Percentiles rank a stretch among this genome's conserved stretches.
These are phyloP conservation scores for Stephania cephalantha DNA, from an alignment of 164 flowering plant species.

Conservation along the genomic window DNA sequence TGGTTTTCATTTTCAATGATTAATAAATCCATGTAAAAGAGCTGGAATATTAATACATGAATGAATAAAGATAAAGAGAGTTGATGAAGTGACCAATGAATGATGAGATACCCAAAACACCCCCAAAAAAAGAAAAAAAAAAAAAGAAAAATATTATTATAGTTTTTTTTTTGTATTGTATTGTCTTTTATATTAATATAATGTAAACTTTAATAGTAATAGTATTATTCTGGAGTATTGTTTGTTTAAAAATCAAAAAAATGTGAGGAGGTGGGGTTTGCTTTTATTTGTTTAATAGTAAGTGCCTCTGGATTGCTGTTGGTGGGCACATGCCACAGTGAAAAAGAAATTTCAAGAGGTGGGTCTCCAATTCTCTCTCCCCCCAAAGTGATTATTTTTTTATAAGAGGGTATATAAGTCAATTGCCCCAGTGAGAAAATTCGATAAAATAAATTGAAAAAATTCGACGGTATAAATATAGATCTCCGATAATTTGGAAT, in stretches of 20 bases:
- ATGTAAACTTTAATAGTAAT: too few species aligned
- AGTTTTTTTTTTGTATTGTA: not conserved
- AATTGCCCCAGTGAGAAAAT: too few species aligned
- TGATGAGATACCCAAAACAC: not conserved
- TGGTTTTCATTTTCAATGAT: constrained; percentile 1
- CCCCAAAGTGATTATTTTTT: not conserved
- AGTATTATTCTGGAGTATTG: too few species aligned
- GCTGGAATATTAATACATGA: not conserved
- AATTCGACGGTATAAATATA: too few species aligned
- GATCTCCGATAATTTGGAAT: too few species aligned
- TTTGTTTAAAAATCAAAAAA: not conserved
- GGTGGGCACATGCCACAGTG: constrained; percentile 23
- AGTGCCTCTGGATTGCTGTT: constrained; percentile 23
- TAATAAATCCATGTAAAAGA: not conserved
- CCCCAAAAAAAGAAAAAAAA: not conserved
- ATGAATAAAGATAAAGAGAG: not conserved
- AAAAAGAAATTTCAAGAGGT: not conserved
- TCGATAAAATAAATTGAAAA: too few species aligned
- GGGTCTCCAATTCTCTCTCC: not conserved
- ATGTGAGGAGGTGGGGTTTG: constrained; percentile 10
- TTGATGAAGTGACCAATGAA: not conserved
- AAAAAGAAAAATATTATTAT: not conserved
- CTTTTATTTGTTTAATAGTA: constrained; percentile 5
- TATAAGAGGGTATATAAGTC: too few species aligned
- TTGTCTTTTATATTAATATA: not conserved